Base-by-base conservation (phyloP, 1,284 basidiomycete genomes). In the Golubevia pallescens region DNA sequence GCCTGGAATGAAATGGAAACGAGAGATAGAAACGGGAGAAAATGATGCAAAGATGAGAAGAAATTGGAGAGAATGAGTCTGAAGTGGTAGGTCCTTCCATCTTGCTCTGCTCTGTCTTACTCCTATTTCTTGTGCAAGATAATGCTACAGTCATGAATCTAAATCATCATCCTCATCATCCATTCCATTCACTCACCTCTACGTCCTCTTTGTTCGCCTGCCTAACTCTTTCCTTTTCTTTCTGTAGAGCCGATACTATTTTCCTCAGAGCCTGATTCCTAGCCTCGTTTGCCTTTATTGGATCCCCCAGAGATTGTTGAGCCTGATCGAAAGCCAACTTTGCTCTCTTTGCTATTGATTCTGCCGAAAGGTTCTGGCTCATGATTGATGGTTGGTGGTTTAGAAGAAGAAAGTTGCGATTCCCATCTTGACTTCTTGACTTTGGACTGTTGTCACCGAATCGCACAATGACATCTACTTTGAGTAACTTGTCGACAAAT, bases 1-100 rank as follows among this genome's bases (percentile, higher is more conserved):
- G 92, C 92, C 91, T 93, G 75, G 8, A 23, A 1, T 10, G 58
- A 53, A 48, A 14, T 20, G 57, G 14, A 14, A 53, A 10, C 55
- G 57, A 59, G 2, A 58, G 48, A 4, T 53, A 38, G 34, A 38
- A 5, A 4, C 34, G 34, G 10, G 34, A 38, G 10, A 10, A 38
- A 10, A 38, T 38, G n/a, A n/a, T n/a, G n/a, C n/a, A n/a, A n/a
- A n/a, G n/a, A n/a, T n/a, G n/a, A 38, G 34, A 38, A 38, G 34
- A 38, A 10, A 4, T 38, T 38, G 34, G 34, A 38, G 34, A 38
- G 3, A 38, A 21, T 60, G 32, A n/a, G 10, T 16, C 14, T 7
- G 20, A 60, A 16, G 14, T 60, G 14, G 14, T 3, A 19, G 16
- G 23, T 7, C 6, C 7, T 59, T 7, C 58, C 56, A 57, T 57